Conservation (phyloP, 805 yeast species). For the Saccharomycopsis selenospora region DNA sequence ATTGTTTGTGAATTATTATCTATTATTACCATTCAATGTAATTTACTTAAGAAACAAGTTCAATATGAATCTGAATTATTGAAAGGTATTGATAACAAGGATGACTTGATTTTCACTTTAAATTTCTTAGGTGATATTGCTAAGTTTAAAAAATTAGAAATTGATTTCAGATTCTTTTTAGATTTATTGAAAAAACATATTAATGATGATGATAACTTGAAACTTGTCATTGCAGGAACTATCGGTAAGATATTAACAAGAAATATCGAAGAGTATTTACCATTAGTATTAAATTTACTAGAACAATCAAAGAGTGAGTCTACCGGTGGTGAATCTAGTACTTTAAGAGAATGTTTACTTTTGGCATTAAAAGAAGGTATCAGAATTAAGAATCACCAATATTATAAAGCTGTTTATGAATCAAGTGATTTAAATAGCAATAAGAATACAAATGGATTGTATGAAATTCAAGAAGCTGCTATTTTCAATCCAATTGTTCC, state of each 20-base stretch:
- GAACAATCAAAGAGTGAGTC: conserved; percentile 20
- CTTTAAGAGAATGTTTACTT: conserved; percentile 25
- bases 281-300: conserved; percentile 31
- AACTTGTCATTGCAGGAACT: conserved; percentile 44
- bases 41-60: conserved; percentile 6
- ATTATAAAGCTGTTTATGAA: conserved; percentile 7
- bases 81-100: not conserved
- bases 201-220: conserved; percentile 30
- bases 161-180: conserved; percentile 13
- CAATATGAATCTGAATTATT: conserved; percentile 11
- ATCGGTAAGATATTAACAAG: conserved; percentile 43
- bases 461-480: conserved; percentile 21
- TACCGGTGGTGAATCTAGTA: conserved; percentile 1
- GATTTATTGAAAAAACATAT: conserved; percentile 7
- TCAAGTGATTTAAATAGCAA: conserved; percentile 25
- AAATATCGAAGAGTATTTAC: conserved; percentile 34
- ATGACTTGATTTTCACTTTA: conserved; percentile 10
- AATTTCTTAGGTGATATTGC: conserved; percentile 18
- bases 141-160: conserved; percentile 10
- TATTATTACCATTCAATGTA: conserved; percentile 11
- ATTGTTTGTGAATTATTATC: conserved; percentile 13
- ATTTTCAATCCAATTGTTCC: conserved; percentile 12
- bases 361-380: conserved; percentile 29
- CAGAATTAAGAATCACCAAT: conserved; percentile 13
- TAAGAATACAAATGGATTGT: conserved; percentile 26